A percentile compares a stretch with the other conserved stretches of the same genome.
phyloP scores from a whole-genome alignment of 2,329 filamentous ascomycete species.

The Dryadomyces quercivorus region DNA sequence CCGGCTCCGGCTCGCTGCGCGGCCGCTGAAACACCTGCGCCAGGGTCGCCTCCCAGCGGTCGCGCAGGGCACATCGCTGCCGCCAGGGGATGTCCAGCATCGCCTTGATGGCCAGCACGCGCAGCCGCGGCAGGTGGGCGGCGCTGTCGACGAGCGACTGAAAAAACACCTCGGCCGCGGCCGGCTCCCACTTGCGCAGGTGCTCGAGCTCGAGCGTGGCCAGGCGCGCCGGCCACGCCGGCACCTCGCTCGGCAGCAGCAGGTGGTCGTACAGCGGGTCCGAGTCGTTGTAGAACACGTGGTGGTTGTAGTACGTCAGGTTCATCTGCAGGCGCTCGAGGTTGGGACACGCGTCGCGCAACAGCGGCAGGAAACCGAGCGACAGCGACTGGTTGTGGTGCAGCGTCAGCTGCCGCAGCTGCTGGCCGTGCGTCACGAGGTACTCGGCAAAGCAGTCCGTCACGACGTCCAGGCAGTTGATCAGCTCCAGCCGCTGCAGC shows the following conservation, averaged over 20 bases:
- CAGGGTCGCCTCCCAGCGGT: conserved; percentile 63
- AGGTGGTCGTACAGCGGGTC: conserved; percentile 64
- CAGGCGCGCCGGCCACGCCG: conserved; percentile 66
- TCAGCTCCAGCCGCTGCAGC: conserved; percentile 57
- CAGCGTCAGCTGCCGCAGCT: conserved; percentile 56
- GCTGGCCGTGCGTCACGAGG: conserved; percentile 51
- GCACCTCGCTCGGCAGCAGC: conserved; percentile 50
- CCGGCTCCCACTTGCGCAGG: conserved; percentile 60
- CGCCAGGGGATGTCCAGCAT: conserved; percentile 76
- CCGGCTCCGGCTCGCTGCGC: conserved; percentile 13
- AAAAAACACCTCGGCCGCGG: conserved; percentile 65
- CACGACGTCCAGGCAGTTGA: conserved; percentile 66
- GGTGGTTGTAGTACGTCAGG: conserved; percentile 62
- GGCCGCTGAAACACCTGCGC: conserved; percentile 50
- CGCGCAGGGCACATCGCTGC: conserved; percentile 65
- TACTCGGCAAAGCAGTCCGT: conserved; percentile 55
- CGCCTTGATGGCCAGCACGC: conserved; percentile 59
- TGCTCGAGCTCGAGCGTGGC: conserved; percentile 63
- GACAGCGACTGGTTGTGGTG: conserved; percentile 71
- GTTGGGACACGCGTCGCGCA: conserved; percentile 56
- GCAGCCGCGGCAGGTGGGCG: conserved; percentile 50
- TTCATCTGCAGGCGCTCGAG: conserved; percentile 65
- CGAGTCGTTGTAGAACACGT: conserved; percentile 55
- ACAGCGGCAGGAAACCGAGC: conserved; percentile 56
- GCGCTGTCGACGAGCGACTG: conserved; percentile 65